Evolutionary conservation across 2,329 filamentous ascomycete genomes (phyloP).

Genomic region (Ilyonectria robusta): DNA sequence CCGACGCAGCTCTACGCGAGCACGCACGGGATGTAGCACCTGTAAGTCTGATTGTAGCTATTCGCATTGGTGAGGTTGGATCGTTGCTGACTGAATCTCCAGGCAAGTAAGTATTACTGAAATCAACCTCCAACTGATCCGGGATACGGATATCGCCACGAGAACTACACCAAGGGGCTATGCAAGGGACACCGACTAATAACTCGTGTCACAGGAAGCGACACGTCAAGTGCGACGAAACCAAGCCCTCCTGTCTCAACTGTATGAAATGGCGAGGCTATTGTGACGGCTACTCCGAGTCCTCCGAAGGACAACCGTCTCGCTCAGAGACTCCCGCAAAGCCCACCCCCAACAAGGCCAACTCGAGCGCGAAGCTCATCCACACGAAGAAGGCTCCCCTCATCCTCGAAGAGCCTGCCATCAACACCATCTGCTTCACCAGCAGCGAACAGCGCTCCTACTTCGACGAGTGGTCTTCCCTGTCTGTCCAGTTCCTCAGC

Average conservation of each 20-base stretch:
- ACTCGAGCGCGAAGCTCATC: slow-evolving; percentile 47
- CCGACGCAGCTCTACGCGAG: slow-evolving; percentile 55
- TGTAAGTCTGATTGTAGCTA: slow-evolving; percentile 48
- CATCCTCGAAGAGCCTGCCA: slow-evolving; percentile 51
- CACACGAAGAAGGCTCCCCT: slow-evolving; percentile 50
- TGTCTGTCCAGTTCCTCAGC: slow-evolving; percentile 54
- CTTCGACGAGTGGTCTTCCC: slow-evolving; percentile 55
- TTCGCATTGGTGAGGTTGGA: neutral
- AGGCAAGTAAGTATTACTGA: slow-evolving; percentile 53
- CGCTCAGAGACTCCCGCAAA: slow-evolving; percentile 21
- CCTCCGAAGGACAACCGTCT: slow-evolving; percentile 21
- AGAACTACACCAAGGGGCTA: neutral
- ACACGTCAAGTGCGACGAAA: slow-evolving; percentile 61
- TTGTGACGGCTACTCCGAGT: slow-evolving; percentile 53
- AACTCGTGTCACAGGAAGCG: slow-evolving; percentile 50
- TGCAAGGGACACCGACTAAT: slow-evolving; percentile 31
- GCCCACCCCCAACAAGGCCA: slow-evolving; percentile 31
- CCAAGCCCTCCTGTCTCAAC: slow-evolving; percentile 57
- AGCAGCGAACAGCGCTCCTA: slow-evolving; percentile 54
- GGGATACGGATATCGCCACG: neutral
- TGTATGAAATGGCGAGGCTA: slow-evolving; percentile 59
- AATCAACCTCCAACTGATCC: neutral
- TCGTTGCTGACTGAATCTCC: slow-evolving; percentile 23
- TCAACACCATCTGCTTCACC: slow-evolving; percentile 54
- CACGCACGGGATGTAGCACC: slow-evolving; percentile 56